phyloP scores from a whole-genome alignment of 495 filamentous ascomycete genomes.

The Penicillium crystallinum region DNA sequence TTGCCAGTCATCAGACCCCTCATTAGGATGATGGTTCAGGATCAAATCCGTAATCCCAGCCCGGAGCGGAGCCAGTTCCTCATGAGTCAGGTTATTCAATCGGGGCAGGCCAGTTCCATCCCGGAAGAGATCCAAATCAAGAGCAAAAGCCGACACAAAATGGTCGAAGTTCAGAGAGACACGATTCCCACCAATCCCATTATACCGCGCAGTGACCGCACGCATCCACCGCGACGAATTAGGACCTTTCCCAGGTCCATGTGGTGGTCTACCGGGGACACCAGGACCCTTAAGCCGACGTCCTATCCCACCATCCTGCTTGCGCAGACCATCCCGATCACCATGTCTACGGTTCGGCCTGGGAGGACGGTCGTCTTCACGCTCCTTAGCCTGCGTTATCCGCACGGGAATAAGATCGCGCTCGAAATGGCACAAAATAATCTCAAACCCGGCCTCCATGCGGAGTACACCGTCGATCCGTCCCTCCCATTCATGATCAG shows the following conservation, averaged over 20 bases:
- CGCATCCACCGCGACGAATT: slow-evolving; percentile 23
- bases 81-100: slow-evolving; percentile 30
- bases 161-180: slow-evolving; percentile 55
- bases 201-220: slow-evolving; percentile 51
- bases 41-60: slow-evolving; percentile 39
- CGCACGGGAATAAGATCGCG: slow-evolving; percentile 31
- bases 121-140: slow-evolving; percentile 49
- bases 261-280: not conserved
- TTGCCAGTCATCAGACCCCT: slow-evolving; percentile 51
- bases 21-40: slow-evolving; percentile 13
- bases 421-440: slow-evolving; percentile 61
- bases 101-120: slow-evolving; percentile 38
- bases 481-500: slow-evolving; percentile 39
- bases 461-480: slow-evolving; percentile 56
- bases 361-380: not conserved
- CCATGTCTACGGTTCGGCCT: not conserved
- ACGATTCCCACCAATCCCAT: slow-evolving; percentile 50
- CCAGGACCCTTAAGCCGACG: not conserved
- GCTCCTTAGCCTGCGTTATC: slow-evolving; percentile 23
- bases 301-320: slow-evolving; percentile 11
- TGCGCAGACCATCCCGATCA: not conserved
- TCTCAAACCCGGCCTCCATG: slow-evolving; percentile 66
- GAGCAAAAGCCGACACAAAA: slow-evolving; percentile 55
- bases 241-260: not conserved
- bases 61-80: slow-evolving; percentile 37